Conservation (phyloP, 306 rosid species). For the Casuarina cunninghamiana region DNA sequence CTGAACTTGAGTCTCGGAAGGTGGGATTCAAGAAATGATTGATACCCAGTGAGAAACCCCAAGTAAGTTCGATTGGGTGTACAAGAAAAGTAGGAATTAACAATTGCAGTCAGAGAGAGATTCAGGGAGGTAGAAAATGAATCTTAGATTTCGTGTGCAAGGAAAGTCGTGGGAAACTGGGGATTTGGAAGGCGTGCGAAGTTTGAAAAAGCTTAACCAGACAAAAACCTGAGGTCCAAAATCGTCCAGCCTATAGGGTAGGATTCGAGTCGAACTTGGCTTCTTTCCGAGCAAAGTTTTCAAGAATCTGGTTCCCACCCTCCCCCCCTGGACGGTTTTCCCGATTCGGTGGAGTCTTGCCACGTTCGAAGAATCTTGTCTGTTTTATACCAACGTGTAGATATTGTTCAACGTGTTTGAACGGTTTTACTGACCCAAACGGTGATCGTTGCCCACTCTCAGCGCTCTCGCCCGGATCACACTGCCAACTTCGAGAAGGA, state of each 20-base stretch:
- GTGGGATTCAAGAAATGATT: slow-evolving; percentile 17
- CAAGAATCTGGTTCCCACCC: neutral
- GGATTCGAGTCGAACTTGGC: slow-evolving; percentile 37
- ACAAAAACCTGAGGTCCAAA: slow-evolving; percentile 61
- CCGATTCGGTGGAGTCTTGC: slow-evolving; percentile 28
- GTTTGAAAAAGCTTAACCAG: slow-evolving; percentile 40
- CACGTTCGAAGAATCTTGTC: slow-evolving; percentile 38
- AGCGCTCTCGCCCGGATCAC: neutral
- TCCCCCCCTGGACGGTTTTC: slow-evolving; percentile 32
- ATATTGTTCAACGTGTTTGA: neutral
- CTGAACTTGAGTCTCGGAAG: neutral
- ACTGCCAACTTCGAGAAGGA: neutral
- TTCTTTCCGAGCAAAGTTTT: slow-evolving; percentile 2
- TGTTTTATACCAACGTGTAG: neutral
- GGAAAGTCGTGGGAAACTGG: slow-evolving; percentile 28
- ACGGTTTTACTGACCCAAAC: neutral
- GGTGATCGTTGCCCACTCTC: neutral
- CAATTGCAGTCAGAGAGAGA: slow-evolving; percentile 49
- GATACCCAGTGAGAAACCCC: slow-evolving; percentile 8
- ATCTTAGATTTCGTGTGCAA: slow-evolving; percentile 33
- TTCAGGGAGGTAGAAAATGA: slow-evolving; percentile 34
- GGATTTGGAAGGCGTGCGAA: slow-evolving; percentile 40
- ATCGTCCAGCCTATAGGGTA: slow-evolving; percentile 27
- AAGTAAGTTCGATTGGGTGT: slow-evolving; percentile 37
- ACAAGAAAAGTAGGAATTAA: slow-evolving; percentile 34